A percentile compares a stretch with the other conserved stretches of the same genome.
phyloP scores from a whole-genome alignment of 2,329 filamentous ascomycete genomes.

The Trichophyton benhamiae region DNA sequence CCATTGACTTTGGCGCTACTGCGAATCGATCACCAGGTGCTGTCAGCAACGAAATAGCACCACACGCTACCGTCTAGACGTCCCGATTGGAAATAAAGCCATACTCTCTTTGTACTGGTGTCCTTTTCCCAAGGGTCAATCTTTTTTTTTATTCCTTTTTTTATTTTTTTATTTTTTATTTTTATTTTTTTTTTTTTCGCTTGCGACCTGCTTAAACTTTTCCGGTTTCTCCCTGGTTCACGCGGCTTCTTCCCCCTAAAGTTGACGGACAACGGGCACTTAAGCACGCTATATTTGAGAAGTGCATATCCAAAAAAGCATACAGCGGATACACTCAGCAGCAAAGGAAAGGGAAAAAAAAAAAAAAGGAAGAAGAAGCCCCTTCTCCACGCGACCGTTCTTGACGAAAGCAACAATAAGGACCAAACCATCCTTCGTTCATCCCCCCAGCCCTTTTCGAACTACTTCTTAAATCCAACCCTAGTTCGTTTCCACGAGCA shows the following conservation, averaged over 20 bases:
- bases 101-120: slow-evolving; percentile 5
- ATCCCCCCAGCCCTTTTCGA: slow-evolving; percentile 3
- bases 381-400: slow-evolving; percentile 1
- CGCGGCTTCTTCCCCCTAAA: slow-evolving; percentile 4
- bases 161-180: not conserved
- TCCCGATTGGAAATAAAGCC: slow-evolving; percentile 3
- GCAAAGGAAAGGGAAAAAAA: not conserved
- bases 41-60: slow-evolving; percentile 1
- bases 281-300: slow-evolving; percentile 6
- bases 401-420: not conserved
- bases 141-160: not conserved
- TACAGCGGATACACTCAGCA: not conserved
- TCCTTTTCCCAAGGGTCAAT: not conserved
- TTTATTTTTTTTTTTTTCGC: slow-evolving; percentile 1
- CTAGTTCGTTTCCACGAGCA: slow-evolving; percentile 4
- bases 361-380: not conserved
- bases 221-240: slow-evolving; percentile 4
- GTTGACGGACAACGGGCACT: slow-evolving; percentile 3
- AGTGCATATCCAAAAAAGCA: slow-evolving; percentile 2
- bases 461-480: slow-evolving; percentile 1
- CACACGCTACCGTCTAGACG: not conserved
- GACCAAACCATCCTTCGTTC: not conserved
- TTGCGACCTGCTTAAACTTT: slow-evolving; percentile 1
- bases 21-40: slow-evolving; percentile 4
- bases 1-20: slow-evolving; percentile 5